Percentiles rank a stretch among this genome's conserved stretches.
These are phyloP conservation scores for Mariannaea sp. DNA, from an alignment of 2,329 filamentous ascomycete species.

Conservation along the genomic window DNA sequence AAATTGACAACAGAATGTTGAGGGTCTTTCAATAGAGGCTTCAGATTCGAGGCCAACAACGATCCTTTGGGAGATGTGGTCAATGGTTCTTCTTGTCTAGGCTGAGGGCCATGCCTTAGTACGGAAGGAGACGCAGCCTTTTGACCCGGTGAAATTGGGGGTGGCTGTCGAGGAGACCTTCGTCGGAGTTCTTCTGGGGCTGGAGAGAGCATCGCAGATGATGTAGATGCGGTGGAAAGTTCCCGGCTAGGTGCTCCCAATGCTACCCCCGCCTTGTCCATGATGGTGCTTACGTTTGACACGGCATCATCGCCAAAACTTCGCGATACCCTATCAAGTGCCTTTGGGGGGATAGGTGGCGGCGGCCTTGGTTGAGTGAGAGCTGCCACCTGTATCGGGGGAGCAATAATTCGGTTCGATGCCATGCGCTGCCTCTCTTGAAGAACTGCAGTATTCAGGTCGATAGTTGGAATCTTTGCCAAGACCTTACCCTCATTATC, in stretches of 20 bases:
- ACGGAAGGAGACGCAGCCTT: not conserved
- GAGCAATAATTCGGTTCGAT: conserved; percentile 36
- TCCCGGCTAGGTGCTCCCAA: conserved; percentile 14
- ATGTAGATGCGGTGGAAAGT: conserved; percentile 47
- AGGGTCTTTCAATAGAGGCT: conserved; percentile 8
- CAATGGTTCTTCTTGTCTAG: not conserved
- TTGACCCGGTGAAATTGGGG: not conserved
- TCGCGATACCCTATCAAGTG: conserved; percentile 41
- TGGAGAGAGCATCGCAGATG: conserved; percentile 57
- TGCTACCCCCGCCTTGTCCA: conserved; percentile 1
- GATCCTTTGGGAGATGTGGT: not conserved
- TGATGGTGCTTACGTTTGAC: conserved; percentile 4
- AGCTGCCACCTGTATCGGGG: conserved; percentile 41
- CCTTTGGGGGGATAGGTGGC: conserved; percentile 41
- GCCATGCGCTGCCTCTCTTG: conserved; percentile 53
- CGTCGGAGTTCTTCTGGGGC: conserved; percentile 55
- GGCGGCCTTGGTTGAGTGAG: conserved; percentile 46
- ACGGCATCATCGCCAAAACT: conserved; percentile 48
- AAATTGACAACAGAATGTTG: conserved; percentile 28
- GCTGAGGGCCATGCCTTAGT: not conserved
- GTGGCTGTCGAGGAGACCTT: conserved; percentile 54
- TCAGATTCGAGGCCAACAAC: not conserved
- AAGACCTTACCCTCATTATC: conserved; percentile 46
- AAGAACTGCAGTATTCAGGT: conserved; percentile 53
- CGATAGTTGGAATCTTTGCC: conserved; percentile 54